Conservation (phyloP, 495 filamentous ascomycete genomes). For the Penicillium fimorum region DNA sequence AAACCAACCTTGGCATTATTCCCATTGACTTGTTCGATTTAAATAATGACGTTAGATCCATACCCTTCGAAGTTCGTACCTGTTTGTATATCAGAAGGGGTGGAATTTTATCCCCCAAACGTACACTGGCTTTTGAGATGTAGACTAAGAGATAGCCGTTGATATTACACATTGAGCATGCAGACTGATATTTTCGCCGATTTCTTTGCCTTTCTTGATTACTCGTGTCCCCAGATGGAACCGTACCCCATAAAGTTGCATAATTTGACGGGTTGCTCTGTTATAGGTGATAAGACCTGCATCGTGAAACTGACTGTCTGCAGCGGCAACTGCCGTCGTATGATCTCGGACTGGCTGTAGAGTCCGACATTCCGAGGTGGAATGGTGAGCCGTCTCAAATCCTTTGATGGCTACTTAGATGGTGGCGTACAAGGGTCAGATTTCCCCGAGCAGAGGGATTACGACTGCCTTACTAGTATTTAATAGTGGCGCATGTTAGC, state of each 20-base stretch:
- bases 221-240: background rate
- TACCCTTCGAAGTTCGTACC: too few relatives aligned
- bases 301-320: constrained; percentile 1
- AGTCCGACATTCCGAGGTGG: background rate
- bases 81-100: too few relatives aligned
- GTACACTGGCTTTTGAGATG: background rate
- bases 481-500: background rate
- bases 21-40: too few relatives aligned
- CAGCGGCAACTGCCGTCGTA: constrained; percentile 11
- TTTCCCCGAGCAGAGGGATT: background rate
- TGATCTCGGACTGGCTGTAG: background rate
- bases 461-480: background rate
- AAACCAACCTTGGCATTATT: background rate
- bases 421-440: background rate
- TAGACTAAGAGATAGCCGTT: constrained; percentile 11
- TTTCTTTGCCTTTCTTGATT: too few relatives aligned
- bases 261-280: background rate
- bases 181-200: background rate
- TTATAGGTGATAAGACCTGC: constrained; percentile 2
- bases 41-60: too few relatives aligned
- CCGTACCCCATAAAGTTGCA: constrained; percentile 5
- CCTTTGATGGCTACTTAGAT: background rate
- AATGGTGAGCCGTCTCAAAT: background rate
- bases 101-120: background rate
- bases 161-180: constrained; percentile 9